Base-by-base conservation (phyloP, 2,329 filamentous ascomycete species). In the Beauveria caledonica region DNA sequence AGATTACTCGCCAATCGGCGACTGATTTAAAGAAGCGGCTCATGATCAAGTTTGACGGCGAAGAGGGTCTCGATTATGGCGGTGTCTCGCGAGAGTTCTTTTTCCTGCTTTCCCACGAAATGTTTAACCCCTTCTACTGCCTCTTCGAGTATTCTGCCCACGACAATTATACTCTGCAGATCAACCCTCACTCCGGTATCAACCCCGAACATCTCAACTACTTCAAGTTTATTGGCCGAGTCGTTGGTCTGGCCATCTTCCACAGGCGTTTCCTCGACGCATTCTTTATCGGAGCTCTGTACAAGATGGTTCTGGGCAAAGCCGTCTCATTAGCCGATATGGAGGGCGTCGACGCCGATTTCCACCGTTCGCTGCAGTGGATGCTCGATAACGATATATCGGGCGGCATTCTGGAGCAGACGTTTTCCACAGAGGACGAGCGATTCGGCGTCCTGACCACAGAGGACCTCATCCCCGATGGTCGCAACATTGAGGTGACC, bases 121-220 rank as follows among this genome's bases (percentile, higher is more conserved):
- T 99, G 94, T 99, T 99, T 80, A 99, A 99, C 75, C 94, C 94
- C 36, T 99, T 99, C 78, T 99, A 99, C 79, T 99, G 94, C 74
- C 82, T 99, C 58, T 99, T 99, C 80, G 94, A 99, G 77, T 99
- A 99, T 76, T 97, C 94, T 27, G 94, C 94, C 44, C 94, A 99
- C 80, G 94, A 99, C 85, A 99, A 99, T 78, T 99, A 99, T 78
- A 99, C 94, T 33, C 88, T 99, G 60, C 94, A 99, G 77, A 99
- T 99, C 80, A 99, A 99, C 78, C 94, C 94, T 50, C 94, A 99
- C 75, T 99, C 94, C 21, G 94, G 94, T 65, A 97, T 99, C 77
- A 99, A 99, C 76, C 94, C 94, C 1, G 94, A 99, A 77, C 94
- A 99, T 84, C 80, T 99, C 69, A 97, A 97, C 74, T 99, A 97